Evolutionary conservation across 352 stramenopile species (phyloP).

Genomic region (Phytophthora sojae): DNA sequence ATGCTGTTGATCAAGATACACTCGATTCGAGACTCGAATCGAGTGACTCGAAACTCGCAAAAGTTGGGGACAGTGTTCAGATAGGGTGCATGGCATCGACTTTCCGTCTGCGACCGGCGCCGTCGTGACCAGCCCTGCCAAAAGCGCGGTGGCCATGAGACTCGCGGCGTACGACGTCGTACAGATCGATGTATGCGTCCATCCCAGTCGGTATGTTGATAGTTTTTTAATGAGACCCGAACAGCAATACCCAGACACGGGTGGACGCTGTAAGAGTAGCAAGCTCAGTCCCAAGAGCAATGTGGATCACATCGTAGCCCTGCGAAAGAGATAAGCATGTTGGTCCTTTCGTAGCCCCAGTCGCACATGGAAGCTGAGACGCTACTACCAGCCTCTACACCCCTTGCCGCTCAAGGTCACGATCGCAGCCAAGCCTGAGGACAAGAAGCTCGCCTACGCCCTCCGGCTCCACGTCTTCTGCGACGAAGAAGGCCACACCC

Average conservation of each 20-base stretch:
- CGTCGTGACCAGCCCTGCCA: neutral
- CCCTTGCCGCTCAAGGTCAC: slow-evolving; percentile 6
- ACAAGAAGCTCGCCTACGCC: slow-evolving; percentile 11
- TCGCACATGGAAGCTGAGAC: neutral
- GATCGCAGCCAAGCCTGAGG: neutral
- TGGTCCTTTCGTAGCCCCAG: neutral
- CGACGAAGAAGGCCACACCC: slow-evolving; percentile 11
- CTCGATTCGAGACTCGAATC: too few relatives aligned
- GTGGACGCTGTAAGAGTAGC: neutral
- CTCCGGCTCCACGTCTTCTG: slow-evolving; percentile 7
- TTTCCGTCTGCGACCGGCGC: neutral
- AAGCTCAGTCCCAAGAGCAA: neutral
- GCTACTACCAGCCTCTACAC: neutral
- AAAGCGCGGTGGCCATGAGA: neutral
- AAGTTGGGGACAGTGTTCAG: too few relatives aligned
- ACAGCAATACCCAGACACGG: neutral
- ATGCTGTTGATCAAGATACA: too few relatives aligned
- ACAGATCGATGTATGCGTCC: neutral
- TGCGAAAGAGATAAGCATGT: neutral
- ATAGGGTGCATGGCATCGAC: neutral
- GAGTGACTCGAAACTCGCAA: too few relatives aligned
- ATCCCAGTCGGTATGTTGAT: too few relatives aligned
- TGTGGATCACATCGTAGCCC: neutral
- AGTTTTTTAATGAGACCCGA: too few relatives aligned
- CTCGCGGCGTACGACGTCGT: neutral